Percentiles rank a stretch among this genome's conserved stretches.
Conservation (phyloP, 1,139 yeast genomes). For the Protomyces lactucae-debilis region DNA sequence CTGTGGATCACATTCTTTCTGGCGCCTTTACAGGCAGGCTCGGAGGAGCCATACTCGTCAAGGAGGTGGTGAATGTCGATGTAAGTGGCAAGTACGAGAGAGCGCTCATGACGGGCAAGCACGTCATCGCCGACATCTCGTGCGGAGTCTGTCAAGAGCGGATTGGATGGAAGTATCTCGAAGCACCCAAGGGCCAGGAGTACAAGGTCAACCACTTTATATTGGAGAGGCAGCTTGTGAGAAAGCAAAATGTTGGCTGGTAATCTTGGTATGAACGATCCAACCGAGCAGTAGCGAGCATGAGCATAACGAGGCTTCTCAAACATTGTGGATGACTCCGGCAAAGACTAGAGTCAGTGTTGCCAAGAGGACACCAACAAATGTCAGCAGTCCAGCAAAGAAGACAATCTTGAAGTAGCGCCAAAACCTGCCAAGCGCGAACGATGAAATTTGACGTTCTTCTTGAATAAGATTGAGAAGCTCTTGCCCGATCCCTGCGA, state of each 20-base stretch:
- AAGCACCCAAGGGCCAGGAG: neutral
- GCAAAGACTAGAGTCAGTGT: neutral
- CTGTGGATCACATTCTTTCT: neutral
- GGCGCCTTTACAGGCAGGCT: conserved; percentile 10
- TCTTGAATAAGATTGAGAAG: conserved; percentile 9
- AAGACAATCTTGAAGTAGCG: conserved; percentile 5
- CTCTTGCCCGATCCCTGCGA: conserved; percentile 3
- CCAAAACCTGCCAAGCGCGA: conserved; percentile 1
- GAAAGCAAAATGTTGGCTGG: conserved; percentile 10
- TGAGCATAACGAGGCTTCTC: neutral
- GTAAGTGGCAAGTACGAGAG: neutral
- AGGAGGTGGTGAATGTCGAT: neutral
- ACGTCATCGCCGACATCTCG: conserved; percentile 7
- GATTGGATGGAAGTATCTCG: conserved; percentile 10
- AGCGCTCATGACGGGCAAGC: conserved; percentile 8
- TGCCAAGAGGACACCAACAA: neutral
- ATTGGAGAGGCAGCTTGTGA: neutral
- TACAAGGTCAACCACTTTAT: conserved; percentile 3
- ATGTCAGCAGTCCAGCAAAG: neutral
- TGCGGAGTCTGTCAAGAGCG: neutral
- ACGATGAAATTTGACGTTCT: conserved; percentile 1
- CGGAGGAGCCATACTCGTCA: conserved; percentile 8
- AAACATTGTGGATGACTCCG: neutral
- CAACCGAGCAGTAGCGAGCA: neutral
- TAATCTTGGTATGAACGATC: neutral